Percentiles rank a stretch among this genome's conserved stretches.
Evolutionary conservation across 1,284 basidiomycete species (phyloP).

Genomic region (Neonothopanus nambi): DNA sequence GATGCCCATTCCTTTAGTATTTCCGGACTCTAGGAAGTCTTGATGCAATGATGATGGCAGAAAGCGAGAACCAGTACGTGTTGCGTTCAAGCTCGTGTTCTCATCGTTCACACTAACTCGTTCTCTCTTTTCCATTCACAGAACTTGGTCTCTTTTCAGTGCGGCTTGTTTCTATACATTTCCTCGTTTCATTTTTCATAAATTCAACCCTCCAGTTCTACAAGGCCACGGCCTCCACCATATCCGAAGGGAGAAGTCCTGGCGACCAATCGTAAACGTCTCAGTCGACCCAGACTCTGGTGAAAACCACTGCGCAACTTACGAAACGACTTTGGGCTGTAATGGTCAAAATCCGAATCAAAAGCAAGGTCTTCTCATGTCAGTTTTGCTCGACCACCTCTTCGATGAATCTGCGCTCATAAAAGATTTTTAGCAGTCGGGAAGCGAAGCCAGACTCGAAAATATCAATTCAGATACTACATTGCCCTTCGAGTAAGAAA

Average conservation of each 20-base stretch:
- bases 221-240: constrained; percentile 45
- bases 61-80: too few species aligned
- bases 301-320: constrained; percentile 32
- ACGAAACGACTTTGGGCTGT: constrained; percentile 58
- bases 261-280: constrained; percentile 63
- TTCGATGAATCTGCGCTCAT: background rate
- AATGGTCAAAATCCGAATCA: constrained; percentile 72
- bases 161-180: too few species aligned
- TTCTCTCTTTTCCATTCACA: too few species aligned
- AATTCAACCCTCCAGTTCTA: constrained; percentile 34
- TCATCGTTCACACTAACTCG: too few species aligned
- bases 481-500: constrained; percentile 56
- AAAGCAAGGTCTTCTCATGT: constrained; percentile 55
- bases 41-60: too few species aligned
- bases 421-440: background rate
- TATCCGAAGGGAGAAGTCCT: constrained; percentile 51
- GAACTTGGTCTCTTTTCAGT: too few species aligned
- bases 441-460: constrained; percentile 34
- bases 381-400: constrained; percentile 24
- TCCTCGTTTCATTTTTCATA: background rate
- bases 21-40: too few species aligned
- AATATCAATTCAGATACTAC: constrained; percentile 55
- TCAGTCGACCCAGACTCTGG: constrained; percentile 39
- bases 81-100: too few species aligned
- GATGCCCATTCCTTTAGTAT: too few species aligned